Conservation (phyloP, 805 yeast species). For the Ogataea naganishii region DNA sequence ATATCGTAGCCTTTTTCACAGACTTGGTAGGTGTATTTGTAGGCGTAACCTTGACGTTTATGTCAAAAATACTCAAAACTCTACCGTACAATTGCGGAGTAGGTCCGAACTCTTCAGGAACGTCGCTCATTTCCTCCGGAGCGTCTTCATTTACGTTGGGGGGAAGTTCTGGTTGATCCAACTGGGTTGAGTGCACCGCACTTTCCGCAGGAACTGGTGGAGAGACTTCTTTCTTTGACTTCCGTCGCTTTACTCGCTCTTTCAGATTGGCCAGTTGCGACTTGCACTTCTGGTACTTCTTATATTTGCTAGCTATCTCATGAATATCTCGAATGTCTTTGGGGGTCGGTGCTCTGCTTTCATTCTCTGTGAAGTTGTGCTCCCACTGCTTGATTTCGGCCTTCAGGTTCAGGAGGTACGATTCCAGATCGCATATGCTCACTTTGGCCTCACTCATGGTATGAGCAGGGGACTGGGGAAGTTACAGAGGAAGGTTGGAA, state of each 20-base stretch:
- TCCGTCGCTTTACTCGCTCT: slow-evolving; percentile 8
- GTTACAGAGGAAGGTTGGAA: too few species aligned
- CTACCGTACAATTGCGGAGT: slow-evolving; percentile 82
- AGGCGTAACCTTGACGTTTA: slow-evolving; percentile 19
- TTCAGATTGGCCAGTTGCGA: slow-evolving; percentile 8
- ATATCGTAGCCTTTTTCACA: slow-evolving; percentile 1
- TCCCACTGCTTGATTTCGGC: slow-evolving; percentile 50
- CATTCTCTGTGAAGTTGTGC: slow-evolving; percentile 26
- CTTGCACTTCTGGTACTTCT: slow-evolving; percentile 22
- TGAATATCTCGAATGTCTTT: slow-evolving; percentile 36
- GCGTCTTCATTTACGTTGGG: slow-evolving; percentile 7
- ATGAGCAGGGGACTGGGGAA: too few species aligned
- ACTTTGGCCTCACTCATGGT: too few species aligned
- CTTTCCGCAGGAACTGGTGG: not conserved
- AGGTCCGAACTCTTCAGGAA: slow-evolving; percentile 54
- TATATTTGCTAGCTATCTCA: slow-evolving; percentile 25
- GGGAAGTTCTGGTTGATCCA: too few species aligned
- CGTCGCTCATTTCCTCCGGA: slow-evolving; percentile 7
- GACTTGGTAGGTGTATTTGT: slow-evolving; percentile 1
- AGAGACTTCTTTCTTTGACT: not conserved
- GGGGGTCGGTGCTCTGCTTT: slow-evolving; percentile 35
- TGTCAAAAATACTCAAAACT: slow-evolving; percentile 65
- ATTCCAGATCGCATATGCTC: too few species aligned
- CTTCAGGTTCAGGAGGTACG: slow-evolving; percentile 21
- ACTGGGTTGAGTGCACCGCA: too few species aligned